A percentile compares a stretch with the other conserved stretches of the same genome.
Evolutionary conservation across 1,139 yeast genomes (phyloP).

Genomic region (Magnusiomyces tetraspermus): DNA sequence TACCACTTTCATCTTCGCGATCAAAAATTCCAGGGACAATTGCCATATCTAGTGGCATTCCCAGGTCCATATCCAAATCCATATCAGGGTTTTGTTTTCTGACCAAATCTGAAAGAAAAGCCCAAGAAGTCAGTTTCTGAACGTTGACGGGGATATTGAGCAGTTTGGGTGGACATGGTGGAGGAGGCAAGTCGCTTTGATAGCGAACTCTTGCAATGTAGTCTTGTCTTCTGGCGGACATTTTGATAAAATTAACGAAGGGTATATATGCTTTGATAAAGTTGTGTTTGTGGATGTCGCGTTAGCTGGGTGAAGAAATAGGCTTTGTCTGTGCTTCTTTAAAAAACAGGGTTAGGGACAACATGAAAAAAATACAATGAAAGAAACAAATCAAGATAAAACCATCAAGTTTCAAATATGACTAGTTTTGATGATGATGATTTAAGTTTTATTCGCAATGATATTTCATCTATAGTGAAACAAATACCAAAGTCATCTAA

Average conservation of each 20-base stretch:
- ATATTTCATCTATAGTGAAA: conserved; percentile 18
- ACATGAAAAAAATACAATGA: too few species aligned
- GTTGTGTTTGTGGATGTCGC: too few species aligned
- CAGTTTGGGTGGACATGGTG: conserved; percentile 84
- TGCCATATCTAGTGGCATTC: conserved; percentile 71
- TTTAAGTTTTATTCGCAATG: background rate
- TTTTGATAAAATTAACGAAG: too few species aligned
- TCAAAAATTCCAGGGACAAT: conserved; percentile 62
- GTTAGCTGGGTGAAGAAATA: too few species aligned
- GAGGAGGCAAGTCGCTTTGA: conserved; percentile 84
- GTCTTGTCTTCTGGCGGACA: conserved; percentile 47
- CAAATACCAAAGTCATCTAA: conserved; percentile 43
- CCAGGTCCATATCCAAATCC: conserved; percentile 62
- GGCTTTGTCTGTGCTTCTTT: too few species aligned
- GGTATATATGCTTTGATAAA: too few species aligned
- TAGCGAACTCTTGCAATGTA: conserved; percentile 82
- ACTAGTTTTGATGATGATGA: background rate
- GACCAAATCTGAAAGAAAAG: conserved; percentile 62
- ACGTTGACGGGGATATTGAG: conserved; percentile 43
- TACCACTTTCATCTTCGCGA: conserved; percentile 44
- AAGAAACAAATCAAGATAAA: too few species aligned
- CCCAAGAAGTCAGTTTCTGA: conserved; percentile 45
- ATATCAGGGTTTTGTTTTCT: conserved; percentile 63
- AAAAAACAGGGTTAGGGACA: too few species aligned
- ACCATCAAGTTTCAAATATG: background rate